Percentiles rank a stretch among this genome's conserved stretches.
phyloP scores from a whole-genome alignment of 2,329 filamentous ascomycete genomes.

The Daldinia sp. region DNA sequence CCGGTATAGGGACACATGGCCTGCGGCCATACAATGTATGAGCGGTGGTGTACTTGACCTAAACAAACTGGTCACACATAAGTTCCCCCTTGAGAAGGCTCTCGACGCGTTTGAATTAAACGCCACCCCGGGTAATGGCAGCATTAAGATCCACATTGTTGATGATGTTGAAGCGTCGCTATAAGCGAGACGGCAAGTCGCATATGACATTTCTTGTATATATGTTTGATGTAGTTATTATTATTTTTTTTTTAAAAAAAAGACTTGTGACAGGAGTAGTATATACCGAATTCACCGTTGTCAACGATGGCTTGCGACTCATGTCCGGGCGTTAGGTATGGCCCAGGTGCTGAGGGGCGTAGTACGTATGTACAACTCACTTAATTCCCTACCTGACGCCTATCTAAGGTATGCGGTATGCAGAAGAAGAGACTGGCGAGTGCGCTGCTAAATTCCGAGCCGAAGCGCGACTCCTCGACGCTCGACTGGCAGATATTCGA shows the following conservation, averaged over 20 bases:
- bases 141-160: conserved; percentile 68
- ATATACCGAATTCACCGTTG: neutral
- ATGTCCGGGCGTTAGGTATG: conserved; percentile 6
- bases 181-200: conserved; percentile 6
- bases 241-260: no score
- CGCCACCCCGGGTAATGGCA: conserved; percentile 60
- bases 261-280: conserved; percentile 9
- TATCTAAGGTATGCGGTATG: no score
- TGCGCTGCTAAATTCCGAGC: neutral
- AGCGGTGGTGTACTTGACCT: conserved; percentile 67
- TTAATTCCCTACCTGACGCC: no score
- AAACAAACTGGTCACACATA: conserved; percentile 69
- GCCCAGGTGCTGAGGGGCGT: conserved; percentile 1
- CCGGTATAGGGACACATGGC: conserved; percentile 75
- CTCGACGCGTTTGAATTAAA: conserved; percentile 64
- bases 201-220: conserved; percentile 17
- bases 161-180: conserved; percentile 52
- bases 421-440: neutral
- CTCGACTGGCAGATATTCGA: conserved; percentile 1
- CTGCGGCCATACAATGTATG: conserved; percentile 68
- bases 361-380: no score
- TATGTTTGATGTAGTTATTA: conserved; percentile 14
- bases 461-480: conserved; percentile 9
- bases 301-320: conserved; percentile 3
- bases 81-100: conserved; percentile 68